Evolutionary conservation across 2,329 filamentous ascomycete genomes (phyloP), one percentile per base, ranked within the genome.

Genomic region (Massarina eburnea): DNA sequence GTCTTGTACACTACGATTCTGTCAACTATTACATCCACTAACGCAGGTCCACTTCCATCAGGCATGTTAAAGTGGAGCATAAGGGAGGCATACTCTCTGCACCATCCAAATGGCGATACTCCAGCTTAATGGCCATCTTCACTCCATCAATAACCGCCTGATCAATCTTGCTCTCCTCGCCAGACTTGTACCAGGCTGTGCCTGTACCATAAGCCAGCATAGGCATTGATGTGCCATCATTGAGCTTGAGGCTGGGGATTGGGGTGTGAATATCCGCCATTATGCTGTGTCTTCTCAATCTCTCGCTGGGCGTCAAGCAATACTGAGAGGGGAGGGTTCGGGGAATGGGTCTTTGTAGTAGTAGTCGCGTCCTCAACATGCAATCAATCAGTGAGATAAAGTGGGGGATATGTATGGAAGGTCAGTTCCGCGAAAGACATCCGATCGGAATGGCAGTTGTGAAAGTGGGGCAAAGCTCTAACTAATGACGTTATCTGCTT

Each of bases 201-300:
- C 88, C 87, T 3, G 88, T 80, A 19, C 88, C 88, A 58, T 88
- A 91, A 32, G 77, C 84, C 15, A 91, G 73, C 76, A 87, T 78
- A 9, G 88, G 88, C 42, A 91, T 88, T 46, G 82, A 79, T 49
- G 82, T 81, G 50, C 86, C 87, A 73, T 91, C 85, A 56, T 88
- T 89, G 45, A 91, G 76, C 72, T 85, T 88, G 43, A 90, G 68
- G 43, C 69, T 74, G 1, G 84, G 84, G 30, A 80, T 85, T 1
- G 71, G 72, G 4, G 69, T 64, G 48, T 72, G 50, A 21, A 74
- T 68, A 17, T 73, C 66, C n/a, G 72, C 70, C 72, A 75, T 75
- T 22, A n/a, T n/a, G n/a, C n/a, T n/a, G n/a, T n/a, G n/a, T n/a
- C n/a, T n/a, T n/a, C n/a, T n/a, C n/a, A n/a, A n/a, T n/a, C n/a